Conservation (phyloP, 2,329 filamentous ascomycete species). For the Fusarium albosuccineum region DNA sequence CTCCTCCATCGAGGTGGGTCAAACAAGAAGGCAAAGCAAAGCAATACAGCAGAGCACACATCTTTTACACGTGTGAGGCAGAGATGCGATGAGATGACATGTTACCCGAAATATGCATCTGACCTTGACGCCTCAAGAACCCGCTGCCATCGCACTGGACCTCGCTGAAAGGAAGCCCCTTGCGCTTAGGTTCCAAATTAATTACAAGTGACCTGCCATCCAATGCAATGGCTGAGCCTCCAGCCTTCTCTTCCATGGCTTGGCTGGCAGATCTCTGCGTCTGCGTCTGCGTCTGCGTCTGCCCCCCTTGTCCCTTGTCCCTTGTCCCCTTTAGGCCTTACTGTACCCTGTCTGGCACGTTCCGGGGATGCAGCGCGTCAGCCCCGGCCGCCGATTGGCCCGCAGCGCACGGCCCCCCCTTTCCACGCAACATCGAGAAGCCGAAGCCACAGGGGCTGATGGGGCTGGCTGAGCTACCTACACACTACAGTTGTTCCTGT, state of each 20-base stretch:
- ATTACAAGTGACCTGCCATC: too few species aligned
- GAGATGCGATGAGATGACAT: neutral
- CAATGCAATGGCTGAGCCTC: too few species aligned
- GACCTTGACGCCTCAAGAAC: slow-evolving; percentile 1
- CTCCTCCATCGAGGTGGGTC: slow-evolving; percentile 14
- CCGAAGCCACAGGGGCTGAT: slow-evolving; percentile 16
- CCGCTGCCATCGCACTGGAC: slow-evolving; percentile 14
- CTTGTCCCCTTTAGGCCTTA: neutral
- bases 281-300: too few species aligned
- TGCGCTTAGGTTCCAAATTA: neutral
- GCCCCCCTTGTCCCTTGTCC: too few species aligned
- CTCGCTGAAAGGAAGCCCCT: neutral
- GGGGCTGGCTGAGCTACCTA: neutral
- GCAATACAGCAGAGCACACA: slow-evolving; percentile 10
- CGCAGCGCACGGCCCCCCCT: slow-evolving; percentile 26
- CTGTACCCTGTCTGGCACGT: neutral
- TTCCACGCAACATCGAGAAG: slow-evolving; percentile 15
- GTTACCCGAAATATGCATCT: too few species aligned
- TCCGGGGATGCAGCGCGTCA: slow-evolving; percentile 21
- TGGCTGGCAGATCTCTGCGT: too few species aligned
- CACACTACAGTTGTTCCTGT: neutral
- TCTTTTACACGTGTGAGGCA: slow-evolving; percentile 2
- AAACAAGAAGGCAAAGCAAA: neutral
- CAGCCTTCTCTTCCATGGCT: too few species aligned
- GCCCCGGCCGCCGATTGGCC: slow-evolving; percentile 15